Percentiles rank a stretch among this genome's conserved stretches.
Evolutionary conservation across 441 rosid species (phyloP).

Genomic region (Biscutella laevigata): DNA sequence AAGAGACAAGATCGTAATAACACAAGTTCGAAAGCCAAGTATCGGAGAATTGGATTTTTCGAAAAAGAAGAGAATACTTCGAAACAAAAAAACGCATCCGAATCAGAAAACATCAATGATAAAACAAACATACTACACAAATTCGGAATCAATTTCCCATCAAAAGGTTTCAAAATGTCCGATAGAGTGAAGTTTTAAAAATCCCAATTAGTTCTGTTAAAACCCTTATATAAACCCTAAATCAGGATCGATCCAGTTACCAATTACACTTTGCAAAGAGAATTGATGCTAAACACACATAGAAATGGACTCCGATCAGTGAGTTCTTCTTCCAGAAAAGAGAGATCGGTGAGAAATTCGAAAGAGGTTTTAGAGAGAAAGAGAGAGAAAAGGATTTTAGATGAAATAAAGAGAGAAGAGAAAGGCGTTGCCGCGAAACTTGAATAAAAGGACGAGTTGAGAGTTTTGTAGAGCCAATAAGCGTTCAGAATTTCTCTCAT

Average conservation of each 20-base stretch:
- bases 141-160: neutral
- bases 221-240: slow-evolving; percentile 38
- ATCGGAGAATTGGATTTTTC: neutral
- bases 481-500: too few relatives aligned
- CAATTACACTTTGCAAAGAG: slow-evolving; percentile 17
- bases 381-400: neutral
- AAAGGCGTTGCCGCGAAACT: slow-evolving; percentile 78
- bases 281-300: slow-evolving; percentile 5
- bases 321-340: slow-evolving; percentile 15
- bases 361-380: slow-evolving; percentile 18
- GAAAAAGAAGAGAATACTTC: neutral
- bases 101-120: neutral
- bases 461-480: slow-evolving; percentile 33
- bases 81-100: neutral
- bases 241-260: slow-evolving; percentile 47
- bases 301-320: neutral
- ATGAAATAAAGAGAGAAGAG: slow-evolving; percentile 16
- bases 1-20: neutral
- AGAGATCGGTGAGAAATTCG: slow-evolving; percentile 14
- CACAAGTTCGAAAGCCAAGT: neutral
- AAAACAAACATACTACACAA: neutral
- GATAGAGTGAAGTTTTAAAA: slow-evolving; percentile 4
- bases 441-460: slow-evolving; percentile 52
- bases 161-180: neutral
- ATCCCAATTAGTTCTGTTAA: neutral